These are phyloP conservation scores for Pseudocercospora eumusae DNA, from an alignment of 2,329 filamentous ascomycete genomes.

Conservation along the genomic window DNA sequence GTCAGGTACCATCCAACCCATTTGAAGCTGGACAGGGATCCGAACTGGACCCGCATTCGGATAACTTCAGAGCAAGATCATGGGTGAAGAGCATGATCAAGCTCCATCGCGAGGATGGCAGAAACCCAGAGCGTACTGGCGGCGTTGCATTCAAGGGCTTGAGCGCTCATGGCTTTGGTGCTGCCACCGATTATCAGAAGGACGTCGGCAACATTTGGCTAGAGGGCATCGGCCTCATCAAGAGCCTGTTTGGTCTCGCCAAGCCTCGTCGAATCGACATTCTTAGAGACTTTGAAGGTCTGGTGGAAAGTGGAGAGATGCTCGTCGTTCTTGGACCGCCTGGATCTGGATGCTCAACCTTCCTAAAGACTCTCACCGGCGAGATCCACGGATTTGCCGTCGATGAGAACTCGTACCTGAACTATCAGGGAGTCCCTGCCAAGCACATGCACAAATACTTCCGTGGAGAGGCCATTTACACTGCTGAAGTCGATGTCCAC, in stretches of 20 bases:
- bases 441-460: conserved; percentile 76
- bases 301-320: conserved; percentile 73
- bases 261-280: conserved; percentile 56
- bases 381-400: conserved; percentile 79
- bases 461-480: conserved; percentile 84
- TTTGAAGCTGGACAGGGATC: conserved; percentile 46
- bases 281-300: conserved; percentile 65
- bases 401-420: conserved; percentile 70
- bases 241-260: conserved; percentile 38
- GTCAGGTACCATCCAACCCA: conserved; percentile 42
- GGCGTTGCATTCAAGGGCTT: conserved; percentile 51
- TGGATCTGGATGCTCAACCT: conserved; percentile 72
- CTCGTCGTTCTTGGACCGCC: conserved; percentile 73
- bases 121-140: conserved; percentile 47
- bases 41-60: conserved; percentile 49
- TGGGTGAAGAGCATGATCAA: conserved; percentile 56
- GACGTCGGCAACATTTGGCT: conserved; percentile 52
- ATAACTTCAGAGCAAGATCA: conserved; percentile 51
- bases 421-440: conserved; percentile 76
- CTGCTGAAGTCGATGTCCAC: conserved; percentile 79
- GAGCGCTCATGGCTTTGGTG: conserved; percentile 53
- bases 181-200: conserved; percentile 54
- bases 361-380: conserved; percentile 80
- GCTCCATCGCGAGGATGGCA: conserved; percentile 47
- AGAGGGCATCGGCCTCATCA: conserved; percentile 43